Evolutionary conservation across 108 stramenopile species (phyloP).

Genomic region (Parietichytrium sp.): DNA sequence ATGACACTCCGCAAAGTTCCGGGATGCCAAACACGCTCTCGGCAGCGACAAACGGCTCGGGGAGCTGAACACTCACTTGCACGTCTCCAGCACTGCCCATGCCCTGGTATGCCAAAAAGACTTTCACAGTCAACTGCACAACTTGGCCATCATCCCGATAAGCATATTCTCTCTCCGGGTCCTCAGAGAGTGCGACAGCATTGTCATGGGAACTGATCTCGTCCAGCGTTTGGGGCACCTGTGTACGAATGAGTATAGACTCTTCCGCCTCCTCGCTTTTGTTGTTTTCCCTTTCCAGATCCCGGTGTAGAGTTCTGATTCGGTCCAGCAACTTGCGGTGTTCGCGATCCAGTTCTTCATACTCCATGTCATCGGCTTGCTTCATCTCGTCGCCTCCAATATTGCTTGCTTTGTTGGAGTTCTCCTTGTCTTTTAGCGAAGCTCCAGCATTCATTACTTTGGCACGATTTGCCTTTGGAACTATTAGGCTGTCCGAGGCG

Average conservation of each 20-base stretch:
- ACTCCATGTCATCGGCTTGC: conserved; percentile 45
- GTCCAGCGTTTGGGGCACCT: background rate
- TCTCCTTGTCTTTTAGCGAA: too few species aligned
- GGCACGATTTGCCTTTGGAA: background rate
- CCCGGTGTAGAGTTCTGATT: background rate
- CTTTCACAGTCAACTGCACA: conserved; percentile 21
- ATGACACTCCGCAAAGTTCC: background rate
- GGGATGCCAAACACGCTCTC: background rate
- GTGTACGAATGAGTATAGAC: background rate
- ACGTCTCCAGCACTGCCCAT: background rate
- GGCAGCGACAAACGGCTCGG: conserved; percentile 11
- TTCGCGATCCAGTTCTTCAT: conserved; percentile 58
- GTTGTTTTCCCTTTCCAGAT: background rate
- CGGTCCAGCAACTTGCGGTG: conserved; percentile 50
- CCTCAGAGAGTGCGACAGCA: background rate
- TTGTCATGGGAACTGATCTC: background rate
- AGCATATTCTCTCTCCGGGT: background rate
- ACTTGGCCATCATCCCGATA: conserved; percentile 1
- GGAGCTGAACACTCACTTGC: background rate
- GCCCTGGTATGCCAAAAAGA: background rate
- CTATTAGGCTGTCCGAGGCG: background rate
- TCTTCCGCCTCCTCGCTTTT: background rate
- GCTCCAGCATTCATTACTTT: too few species aligned
- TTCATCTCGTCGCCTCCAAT: background rate
- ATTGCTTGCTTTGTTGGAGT: background rate